Evolutionary conservation across 331 rosid species (phyloP).

Genomic region (Quercus lobata): DNA sequence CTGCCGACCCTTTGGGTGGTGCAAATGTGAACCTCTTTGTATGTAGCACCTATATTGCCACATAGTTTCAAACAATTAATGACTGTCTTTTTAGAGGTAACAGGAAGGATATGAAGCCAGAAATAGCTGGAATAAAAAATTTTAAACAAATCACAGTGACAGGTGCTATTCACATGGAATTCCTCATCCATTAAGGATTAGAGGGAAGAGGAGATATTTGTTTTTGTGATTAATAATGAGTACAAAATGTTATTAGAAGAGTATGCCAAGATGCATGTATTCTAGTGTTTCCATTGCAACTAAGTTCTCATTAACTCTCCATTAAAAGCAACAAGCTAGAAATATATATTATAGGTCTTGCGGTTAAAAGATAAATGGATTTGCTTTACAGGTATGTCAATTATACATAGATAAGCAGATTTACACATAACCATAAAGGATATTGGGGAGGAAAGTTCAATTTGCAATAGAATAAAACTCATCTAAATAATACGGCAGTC

Average conservation of each 20-base stretch:
- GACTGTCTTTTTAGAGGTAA: slow-evolving; percentile 13
- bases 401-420: not conserved
- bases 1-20: slow-evolving; percentile 99
- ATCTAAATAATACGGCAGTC: not conserved
- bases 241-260: not conserved
- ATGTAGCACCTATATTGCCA: slow-evolving; percentile 65
- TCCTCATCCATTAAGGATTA: not conserved
- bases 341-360: not conserved
- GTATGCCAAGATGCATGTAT: not conserved
- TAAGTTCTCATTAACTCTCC: not conserved
- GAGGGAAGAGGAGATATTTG: no score
- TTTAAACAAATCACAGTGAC: not conserved
- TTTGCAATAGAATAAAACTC: not conserved
- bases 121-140: not conserved
- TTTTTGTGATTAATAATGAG: no score
- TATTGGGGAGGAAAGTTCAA: not conserved
- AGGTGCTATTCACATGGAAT: not conserved
- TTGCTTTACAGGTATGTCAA: not conserved
- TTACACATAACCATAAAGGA: not conserved
- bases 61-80: slow-evolving; percentile 17
- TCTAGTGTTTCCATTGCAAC: not conserved
- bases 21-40: slow-evolving; percentile 86
- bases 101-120: not conserved
- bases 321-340: not conserved
- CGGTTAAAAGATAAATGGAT: not conserved